Percentiles rank a stretch among this genome's conserved stretches.
Conservation (phyloP, 2,329 filamentous ascomycete species). For the Colletotrichum tropicicola region DNA sequence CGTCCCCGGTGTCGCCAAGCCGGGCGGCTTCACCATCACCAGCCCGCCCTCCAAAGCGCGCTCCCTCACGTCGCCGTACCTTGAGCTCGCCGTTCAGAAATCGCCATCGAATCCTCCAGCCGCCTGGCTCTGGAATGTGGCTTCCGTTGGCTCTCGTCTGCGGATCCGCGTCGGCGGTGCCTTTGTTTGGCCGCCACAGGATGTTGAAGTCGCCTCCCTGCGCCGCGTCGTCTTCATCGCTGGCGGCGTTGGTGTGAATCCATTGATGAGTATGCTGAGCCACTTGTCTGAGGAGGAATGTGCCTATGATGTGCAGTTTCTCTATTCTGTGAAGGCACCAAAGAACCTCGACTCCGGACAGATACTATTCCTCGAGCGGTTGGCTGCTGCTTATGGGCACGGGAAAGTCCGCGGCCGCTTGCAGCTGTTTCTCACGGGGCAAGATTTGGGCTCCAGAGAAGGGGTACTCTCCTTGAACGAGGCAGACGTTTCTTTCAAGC, state of each 20-base stretch:
- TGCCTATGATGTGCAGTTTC: constrained; percentile 58
- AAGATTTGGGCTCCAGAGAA: background rate
- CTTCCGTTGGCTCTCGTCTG: constrained; percentile 60
- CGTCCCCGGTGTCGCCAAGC: constrained; percentile 72
- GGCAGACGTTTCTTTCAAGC: constrained; percentile 38
- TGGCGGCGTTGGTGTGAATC: constrained; percentile 86
- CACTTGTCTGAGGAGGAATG: constrained; percentile 57
- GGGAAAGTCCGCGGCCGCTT: constrained; percentile 50
- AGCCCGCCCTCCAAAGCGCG: constrained; percentile 71
- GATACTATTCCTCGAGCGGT: constrained; percentile 61
- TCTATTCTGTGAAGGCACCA: constrained; percentile 66
- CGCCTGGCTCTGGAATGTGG: constrained; percentile 75
- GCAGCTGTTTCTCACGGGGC: constrained; percentile 57
- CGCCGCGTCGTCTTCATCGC: constrained; percentile 77
- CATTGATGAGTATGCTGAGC: constrained; percentile 77
- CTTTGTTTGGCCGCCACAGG: constrained; percentile 75
- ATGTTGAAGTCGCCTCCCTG: constrained; percentile 52
- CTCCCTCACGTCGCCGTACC: constrained; percentile 50
- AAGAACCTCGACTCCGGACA: constrained; percentile 37
- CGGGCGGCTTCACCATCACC: constrained; percentile 90
- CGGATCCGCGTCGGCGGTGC: constrained; percentile 80
- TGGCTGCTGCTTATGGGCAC: constrained; percentile 50
- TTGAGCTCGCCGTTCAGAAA: constrained; percentile 83
- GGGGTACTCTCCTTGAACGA: constrained; percentile 19
- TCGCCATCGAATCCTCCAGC: constrained; percentile 77